These are phyloP conservation scores for Andrographis paniculata DNA, from an alignment of 305 asterid genomes.

Conservation along the genomic window DNA sequence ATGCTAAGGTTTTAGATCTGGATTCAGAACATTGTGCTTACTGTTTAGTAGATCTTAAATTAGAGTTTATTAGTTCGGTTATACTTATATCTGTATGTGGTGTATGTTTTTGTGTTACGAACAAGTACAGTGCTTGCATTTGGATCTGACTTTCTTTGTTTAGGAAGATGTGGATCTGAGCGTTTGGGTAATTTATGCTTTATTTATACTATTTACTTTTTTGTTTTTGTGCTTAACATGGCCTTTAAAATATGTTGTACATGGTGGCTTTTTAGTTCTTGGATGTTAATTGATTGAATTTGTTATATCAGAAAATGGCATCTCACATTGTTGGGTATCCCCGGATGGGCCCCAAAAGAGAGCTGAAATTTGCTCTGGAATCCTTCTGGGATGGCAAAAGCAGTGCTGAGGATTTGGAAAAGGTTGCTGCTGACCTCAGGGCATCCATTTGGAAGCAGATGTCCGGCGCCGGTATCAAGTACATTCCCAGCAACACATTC, in stretches of 20 bases:
- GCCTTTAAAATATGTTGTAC: no score
- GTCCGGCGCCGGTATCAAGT: constrained; percentile 66
- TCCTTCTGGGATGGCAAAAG: constrained; percentile 91
- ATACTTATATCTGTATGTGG: constrained; percentile 26
- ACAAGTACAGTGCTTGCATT: constrained; percentile 11
- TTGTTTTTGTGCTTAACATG: no score
- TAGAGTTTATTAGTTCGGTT: constrained; percentile 9
- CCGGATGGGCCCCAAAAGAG: constrained; percentile 95
- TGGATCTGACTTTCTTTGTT: constrained; percentile 21
- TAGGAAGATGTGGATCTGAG: constrained; percentile 23
- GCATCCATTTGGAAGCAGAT: constrained; percentile 87
- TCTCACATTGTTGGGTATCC: constrained; percentile 89
- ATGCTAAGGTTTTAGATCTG: constrained; percentile 27
- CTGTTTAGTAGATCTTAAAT: constrained; percentile 23
- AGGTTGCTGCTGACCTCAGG: constrained; percentile 69
- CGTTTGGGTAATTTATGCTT: constrained; percentile 6
- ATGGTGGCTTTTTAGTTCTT: no score
- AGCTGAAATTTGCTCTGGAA: constrained; percentile 81
- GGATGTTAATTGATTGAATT: constrained; percentile 11
- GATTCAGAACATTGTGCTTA: constrained; percentile 9
- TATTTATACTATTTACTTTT: no score
- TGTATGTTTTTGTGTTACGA: constrained; percentile 12
- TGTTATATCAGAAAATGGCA: constrained; percentile 47
- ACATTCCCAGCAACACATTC: constrained; percentile 85
- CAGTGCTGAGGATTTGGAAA: constrained; percentile 71